A percentile compares a stretch with the other conserved stretches of the same genome.
Conservation (phyloP, 108 stramenopile species). For the Seminavis robusta region DNA sequence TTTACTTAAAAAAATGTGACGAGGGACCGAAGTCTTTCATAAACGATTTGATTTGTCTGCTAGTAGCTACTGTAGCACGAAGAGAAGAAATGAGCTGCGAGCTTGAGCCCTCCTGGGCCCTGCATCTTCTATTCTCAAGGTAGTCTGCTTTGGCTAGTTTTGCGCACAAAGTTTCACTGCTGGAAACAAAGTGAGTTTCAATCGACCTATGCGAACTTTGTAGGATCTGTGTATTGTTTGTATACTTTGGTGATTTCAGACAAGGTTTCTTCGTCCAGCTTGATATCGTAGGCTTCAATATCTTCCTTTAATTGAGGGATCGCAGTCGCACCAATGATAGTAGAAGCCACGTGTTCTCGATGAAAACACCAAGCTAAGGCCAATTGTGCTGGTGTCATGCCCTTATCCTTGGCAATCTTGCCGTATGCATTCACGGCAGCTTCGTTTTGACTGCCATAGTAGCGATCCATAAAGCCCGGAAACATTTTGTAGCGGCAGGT, state of each 20-base stretch:
- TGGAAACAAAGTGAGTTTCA: too few relatives aligned
- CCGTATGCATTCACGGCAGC: constrained; percentile 69
- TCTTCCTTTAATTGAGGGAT: constrained; percentile 81
- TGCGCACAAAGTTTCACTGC: too few relatives aligned
- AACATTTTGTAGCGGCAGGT: constrained; percentile 74
- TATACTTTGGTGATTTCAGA: constrained; percentile 66
- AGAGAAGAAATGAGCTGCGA: too few relatives aligned
- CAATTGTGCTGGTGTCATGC: constrained; percentile 70
- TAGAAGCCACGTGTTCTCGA: constrained; percentile 74
- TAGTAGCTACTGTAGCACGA: too few relatives aligned
- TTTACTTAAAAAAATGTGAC: too few relatives aligned
- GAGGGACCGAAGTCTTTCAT: too few relatives aligned
- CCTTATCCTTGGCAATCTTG: constrained; percentile 54
- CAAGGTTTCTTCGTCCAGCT: constrained; percentile 46
- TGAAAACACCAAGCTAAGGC: constrained; percentile 88
- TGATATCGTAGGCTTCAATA: constrained; percentile 46
- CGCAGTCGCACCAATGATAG: constrained; percentile 91
- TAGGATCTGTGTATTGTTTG: constrained; percentile 79
- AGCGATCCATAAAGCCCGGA: constrained; percentile 88
- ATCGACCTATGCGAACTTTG: too few relatives aligned
- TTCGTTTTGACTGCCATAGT: constrained; percentile 56
- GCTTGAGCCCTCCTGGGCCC: too few relatives aligned
- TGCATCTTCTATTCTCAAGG: too few relatives aligned
- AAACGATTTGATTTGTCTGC: too few relatives aligned
- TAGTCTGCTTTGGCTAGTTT: too few relatives aligned